Conservation (phyloP, 805 yeast species). For the Teunomyces panamensis region DNA sequence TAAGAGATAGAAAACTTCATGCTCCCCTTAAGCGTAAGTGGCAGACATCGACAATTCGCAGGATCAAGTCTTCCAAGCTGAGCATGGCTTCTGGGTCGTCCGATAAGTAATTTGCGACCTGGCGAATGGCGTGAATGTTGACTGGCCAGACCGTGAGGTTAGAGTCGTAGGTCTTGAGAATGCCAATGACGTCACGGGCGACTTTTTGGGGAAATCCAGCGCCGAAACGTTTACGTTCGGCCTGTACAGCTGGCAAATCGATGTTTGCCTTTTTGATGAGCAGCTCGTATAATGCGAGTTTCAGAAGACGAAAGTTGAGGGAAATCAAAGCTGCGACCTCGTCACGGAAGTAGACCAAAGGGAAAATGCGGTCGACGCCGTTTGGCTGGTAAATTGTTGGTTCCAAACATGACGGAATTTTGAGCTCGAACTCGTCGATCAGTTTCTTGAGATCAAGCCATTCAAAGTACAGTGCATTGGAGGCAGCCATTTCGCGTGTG, state of each 20-base stretch:
- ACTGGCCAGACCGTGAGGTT: slow-evolving; percentile 34
- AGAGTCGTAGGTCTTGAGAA: slow-evolving; percentile 34
- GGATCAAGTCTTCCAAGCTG: slow-evolving; percentile 19
- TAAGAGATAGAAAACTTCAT: not conserved
- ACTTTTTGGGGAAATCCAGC: slow-evolving; percentile 21
- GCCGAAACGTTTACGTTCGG: slow-evolving; percentile 23
- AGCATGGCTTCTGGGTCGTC: slow-evolving; percentile 18
- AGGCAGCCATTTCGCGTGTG: slow-evolving; percentile 22
- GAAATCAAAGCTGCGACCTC: slow-evolving; percentile 33
- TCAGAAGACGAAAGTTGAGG: slow-evolving; percentile 28
- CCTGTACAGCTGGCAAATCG: slow-evolving; percentile 12
- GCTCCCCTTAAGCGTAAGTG: slow-evolving; percentile 9
- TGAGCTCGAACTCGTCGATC: slow-evolving; percentile 27
- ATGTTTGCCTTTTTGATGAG: slow-evolving; percentile 18
- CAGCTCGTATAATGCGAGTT: slow-evolving; percentile 28
- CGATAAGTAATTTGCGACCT: slow-evolving; percentile 21
- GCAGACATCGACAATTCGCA: slow-evolving; percentile 13
- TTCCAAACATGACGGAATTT: slow-evolving; percentile 27
- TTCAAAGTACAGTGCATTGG: slow-evolving; percentile 19
- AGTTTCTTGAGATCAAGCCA: slow-evolving; percentile 27
- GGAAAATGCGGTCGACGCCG: slow-evolving; percentile 21
- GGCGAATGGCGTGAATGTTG: slow-evolving; percentile 31
- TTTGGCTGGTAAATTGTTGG: slow-evolving; percentile 32
- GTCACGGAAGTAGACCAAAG: slow-evolving; percentile 33
- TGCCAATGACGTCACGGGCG: slow-evolving; percentile 38